Percentiles rank a stretch among this genome's conserved stretches.
phyloP scores from a whole-genome alignment of 2,329 filamentous ascomycete genomes.

The Fulvia fulva region DNA sequence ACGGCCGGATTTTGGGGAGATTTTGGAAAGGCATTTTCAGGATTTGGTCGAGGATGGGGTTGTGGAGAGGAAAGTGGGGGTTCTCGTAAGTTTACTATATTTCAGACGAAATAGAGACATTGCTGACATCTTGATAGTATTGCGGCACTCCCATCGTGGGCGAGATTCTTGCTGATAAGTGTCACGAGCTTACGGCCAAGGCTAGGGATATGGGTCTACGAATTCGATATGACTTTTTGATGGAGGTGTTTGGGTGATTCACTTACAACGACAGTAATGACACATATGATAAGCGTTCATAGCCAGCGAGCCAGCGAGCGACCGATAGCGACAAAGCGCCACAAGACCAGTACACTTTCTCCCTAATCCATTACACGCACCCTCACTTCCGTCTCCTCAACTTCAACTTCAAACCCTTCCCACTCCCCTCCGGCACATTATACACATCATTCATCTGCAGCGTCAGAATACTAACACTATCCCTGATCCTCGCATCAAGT shows the following conservation, averaged over 20 bases:
- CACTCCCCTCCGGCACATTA: slow-evolving; percentile 12
- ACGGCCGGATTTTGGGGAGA: slow-evolving; percentile 50
- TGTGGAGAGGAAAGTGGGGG: slow-evolving; percentile 47
- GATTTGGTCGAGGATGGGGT: slow-evolving; percentile 45
- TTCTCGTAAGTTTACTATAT: no score
- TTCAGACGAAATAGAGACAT: neutral
- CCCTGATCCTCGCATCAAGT: slow-evolving; percentile 22
- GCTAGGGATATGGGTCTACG: slow-evolving; percentile 50
- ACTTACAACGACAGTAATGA: no score
- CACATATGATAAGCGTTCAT: no score
- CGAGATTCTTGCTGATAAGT: slow-evolving; percentile 53
- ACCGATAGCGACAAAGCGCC: no score
- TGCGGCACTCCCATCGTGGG: slow-evolving; percentile 56
- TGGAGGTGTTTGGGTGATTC: slow-evolving; percentile 50
- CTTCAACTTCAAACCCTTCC: slow-evolving; percentile 14
- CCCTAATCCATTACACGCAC: neutral
- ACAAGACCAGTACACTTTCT: no score
- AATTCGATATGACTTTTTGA: slow-evolving; percentile 56
- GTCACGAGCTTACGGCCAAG: slow-evolving; percentile 48
- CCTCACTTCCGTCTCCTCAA: slow-evolving; percentile 12
- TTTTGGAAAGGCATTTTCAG: slow-evolving; percentile 53
- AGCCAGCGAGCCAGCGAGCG: no score
- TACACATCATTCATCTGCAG: slow-evolving; percentile 29
- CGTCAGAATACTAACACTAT: slow-evolving; percentile 25
- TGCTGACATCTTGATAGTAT: slow-evolving; percentile 32